Base-by-base conservation (phyloP, 2,329 filamentous ascomycete genomes). In the Aaosphaeria pasadenensis region DNA sequence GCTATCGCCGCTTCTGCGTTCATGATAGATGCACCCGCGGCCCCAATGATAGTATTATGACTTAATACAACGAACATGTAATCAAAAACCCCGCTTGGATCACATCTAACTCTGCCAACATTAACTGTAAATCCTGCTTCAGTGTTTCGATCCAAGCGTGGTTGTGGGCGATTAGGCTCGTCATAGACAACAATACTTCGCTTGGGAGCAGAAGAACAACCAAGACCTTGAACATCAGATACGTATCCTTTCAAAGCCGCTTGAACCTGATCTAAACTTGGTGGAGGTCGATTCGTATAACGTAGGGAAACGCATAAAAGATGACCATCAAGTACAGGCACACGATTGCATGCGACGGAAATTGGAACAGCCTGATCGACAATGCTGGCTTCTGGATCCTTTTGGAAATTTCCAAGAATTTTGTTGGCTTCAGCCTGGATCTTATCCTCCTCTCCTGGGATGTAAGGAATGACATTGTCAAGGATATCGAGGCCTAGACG, bases 311-410 rank as follows among this genome's bases (percentile, higher is more conserved):
- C 90, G 66, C 91, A 96, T n/a, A 89, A 91, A 47, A 87, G 95
- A 75, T 97, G 94, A 40, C 94, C 94, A 67, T 97, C 92, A 49
- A 96, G 82, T 13, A 97, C 94, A n/a, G 91, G 83, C 3, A 97
- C 94, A 53, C 94, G 85, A 66, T 94, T 97, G 76, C 94, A 97
- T 3, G 91, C 85, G 7, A 90, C 92, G 4, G 86, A 90, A 47
- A 97, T 85, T 56, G 83, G 83, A 50, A 97, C 82, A 41, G 77
- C 73, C 71, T 95, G 89, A 67, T 94, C 86, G 45, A 84, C 76
- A 59, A 96, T 91, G 9, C 84, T 87, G 5, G 87, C 91, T 13
- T 81, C 78, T 36, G 33, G 33, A 13, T 87, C 84, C 38, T 74
- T 72, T 63, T 89, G 89, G 60, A 96, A 75, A 32, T 71, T 71